phyloP scores from a whole-genome alignment of 2,329 filamentous ascomycete species.

The Cladophialophora immunda region DNA sequence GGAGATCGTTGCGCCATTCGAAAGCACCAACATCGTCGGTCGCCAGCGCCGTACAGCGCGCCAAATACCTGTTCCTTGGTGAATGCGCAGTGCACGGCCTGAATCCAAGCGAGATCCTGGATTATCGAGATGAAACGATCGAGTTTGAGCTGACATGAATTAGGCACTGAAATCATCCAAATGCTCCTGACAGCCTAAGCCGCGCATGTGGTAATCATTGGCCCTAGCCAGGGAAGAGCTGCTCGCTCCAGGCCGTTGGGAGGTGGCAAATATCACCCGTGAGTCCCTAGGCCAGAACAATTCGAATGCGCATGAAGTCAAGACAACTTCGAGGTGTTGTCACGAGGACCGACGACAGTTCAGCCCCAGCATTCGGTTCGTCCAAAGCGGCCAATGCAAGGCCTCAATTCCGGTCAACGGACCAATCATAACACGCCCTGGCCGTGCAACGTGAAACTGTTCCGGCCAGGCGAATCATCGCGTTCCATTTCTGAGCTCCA shows the following conservation, averaged over 20 bases:
- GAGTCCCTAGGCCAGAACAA: not conserved
- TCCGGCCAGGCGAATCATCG: slow-evolving; percentile 35
- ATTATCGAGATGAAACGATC: slow-evolving; percentile 7
- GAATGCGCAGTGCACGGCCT: slow-evolving; percentile 32
- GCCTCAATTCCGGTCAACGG: not conserved
- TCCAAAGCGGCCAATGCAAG: not conserved
- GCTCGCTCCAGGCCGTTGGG: not conserved
- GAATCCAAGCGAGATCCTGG: slow-evolving; percentile 15
- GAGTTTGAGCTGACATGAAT: slow-evolving; percentile 28
- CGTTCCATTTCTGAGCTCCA: not conserved
- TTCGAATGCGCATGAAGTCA: not conserved
- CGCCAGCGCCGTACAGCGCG: not conserved
- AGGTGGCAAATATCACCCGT: not conserved
- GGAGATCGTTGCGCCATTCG: not conserved
- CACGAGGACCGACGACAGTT: not conserved
- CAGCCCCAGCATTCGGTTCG: not conserved
- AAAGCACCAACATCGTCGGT: not conserved
- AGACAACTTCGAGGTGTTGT: not conserved
- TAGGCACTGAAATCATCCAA: not conserved
- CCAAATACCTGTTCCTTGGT: slow-evolving; percentile 29
- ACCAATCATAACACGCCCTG: slow-evolving; percentile 14
- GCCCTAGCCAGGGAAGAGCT: not conserved
- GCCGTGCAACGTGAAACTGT: slow-evolving; percentile 15
- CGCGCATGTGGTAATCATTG: not conserved
- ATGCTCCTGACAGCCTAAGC: not conserved